Percentiles rank a stretch among this genome's conserved stretches.
phyloP scores from a whole-genome alignment of 805 yeast species.

The Hanseniaspora pseudoguilliermondii region DNA sequence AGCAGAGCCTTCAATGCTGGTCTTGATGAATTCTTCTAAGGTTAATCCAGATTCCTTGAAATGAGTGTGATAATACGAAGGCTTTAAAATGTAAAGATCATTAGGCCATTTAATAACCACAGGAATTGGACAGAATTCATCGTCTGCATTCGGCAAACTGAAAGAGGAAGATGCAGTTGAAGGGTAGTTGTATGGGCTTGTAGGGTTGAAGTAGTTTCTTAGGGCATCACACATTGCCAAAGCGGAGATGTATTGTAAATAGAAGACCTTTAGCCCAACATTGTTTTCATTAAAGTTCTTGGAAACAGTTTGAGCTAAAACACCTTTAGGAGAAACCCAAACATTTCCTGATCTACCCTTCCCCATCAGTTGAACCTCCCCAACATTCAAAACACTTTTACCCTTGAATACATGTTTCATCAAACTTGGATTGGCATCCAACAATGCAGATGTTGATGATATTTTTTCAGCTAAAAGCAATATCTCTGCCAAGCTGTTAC shows the following conservation, averaged over 20 bases:
- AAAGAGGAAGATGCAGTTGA: conserved; percentile 22
- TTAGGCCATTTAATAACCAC: conserved; percentile 92
- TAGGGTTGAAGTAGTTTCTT: conserved; percentile 31
- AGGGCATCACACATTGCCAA: conserved; percentile 75
- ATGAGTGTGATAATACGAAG: conserved; percentile 38
- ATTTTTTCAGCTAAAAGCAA: conserved; percentile 76
- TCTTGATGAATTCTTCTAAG: conserved; percentile 9
- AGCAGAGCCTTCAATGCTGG: conserved; percentile 1
- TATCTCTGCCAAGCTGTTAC: conserved; percentile 43
- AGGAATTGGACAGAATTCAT: conserved; percentile 64
- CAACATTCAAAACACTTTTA: conserved; percentile 31
- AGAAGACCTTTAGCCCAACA: conserved; percentile 48
- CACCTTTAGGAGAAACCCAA: conserved; percentile 93
- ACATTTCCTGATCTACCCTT: conserved; percentile 89
- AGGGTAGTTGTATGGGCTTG: not conserved
- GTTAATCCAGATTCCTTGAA: conserved; percentile 10
- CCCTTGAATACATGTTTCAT: conserved; percentile 35
- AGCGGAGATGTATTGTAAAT: conserved; percentile 73
- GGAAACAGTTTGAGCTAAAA: conserved; percentile 64
- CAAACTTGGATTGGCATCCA: conserved; percentile 58
- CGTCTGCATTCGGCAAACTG: conserved; percentile 16
- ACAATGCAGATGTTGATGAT: conserved; percentile 69
- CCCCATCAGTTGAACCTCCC: conserved; percentile 79
- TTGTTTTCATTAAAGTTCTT: conserved; percentile 31
- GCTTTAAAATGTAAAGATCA: conserved; percentile 67